phyloP scores from a whole-genome alignment of 1,139 yeast genomes.

The Yamadazyma sp. region DNA sequence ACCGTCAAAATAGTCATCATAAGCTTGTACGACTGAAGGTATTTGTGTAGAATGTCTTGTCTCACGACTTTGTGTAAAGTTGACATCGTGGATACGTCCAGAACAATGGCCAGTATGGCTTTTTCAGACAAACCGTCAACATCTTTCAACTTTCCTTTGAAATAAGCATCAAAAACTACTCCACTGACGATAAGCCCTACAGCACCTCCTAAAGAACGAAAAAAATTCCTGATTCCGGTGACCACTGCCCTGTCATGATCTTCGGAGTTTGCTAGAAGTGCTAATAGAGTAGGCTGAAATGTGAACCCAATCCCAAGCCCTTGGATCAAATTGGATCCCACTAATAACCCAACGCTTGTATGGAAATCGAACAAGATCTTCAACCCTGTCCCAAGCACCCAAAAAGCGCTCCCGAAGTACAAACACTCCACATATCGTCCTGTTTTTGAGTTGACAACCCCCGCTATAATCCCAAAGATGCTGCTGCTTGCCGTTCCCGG shows the following conservation, averaged over 20 bases:
- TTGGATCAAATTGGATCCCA: conserved; percentile 35
- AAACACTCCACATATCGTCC: conserved; percentile 45
- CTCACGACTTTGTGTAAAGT: background rate
- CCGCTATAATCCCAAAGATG: conserved; percentile 21
- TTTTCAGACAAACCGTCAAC: background rate
- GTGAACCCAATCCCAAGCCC: conserved; percentile 53
- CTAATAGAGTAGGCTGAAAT: conserved; percentile 56
- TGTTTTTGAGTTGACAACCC: conserved; percentile 38
- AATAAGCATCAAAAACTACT: conserved; percentile 9
- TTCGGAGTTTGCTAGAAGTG: conserved; percentile 48
- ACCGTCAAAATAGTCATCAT: conserved; percentile 13
- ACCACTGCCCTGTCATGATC: conserved; percentile 53
- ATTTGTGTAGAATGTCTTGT: conserved; percentile 2
- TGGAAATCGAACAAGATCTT: conserved; percentile 31
- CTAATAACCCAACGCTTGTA: conserved; percentile 30
- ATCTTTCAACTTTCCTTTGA: conserved; percentile 4
- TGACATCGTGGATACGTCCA: background rate
- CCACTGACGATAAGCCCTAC: conserved; percentile 47
- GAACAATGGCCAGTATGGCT: background rate
- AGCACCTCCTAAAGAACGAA: conserved; percentile 55
- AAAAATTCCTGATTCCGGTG: conserved; percentile 51
- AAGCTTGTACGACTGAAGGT: conserved; percentile 8
- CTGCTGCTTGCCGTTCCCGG: conserved; percentile 18
- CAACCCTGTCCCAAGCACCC: conserved; percentile 43
- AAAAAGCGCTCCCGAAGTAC: conserved; percentile 38